These are phyloP conservation scores for Naganishia sp. DNA, from an alignment of 1,284 basidiomycete genomes.

Conservation along the genomic window DNA sequence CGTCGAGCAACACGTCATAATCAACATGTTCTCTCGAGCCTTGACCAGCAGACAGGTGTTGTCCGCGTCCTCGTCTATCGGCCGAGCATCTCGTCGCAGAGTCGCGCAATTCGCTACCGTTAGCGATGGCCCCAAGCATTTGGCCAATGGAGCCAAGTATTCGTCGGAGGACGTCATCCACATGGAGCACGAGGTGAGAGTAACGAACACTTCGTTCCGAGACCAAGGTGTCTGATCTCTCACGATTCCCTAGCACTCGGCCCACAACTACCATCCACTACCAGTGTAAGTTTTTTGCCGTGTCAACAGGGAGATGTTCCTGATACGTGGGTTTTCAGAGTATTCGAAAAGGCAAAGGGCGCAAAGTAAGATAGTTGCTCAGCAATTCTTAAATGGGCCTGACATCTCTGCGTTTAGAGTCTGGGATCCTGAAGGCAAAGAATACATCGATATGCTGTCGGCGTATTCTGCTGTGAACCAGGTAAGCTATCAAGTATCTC, in stretches of 20 bases:
- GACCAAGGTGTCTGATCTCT: constrained; percentile 40
- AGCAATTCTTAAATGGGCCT: background rate
- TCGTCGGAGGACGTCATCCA: constrained; percentile 68
- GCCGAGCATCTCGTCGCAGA: background rate
- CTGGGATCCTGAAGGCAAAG: constrained; percentile 92
- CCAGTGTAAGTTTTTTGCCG: constrained; percentile 61
- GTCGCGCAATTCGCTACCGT: constrained; percentile 20
- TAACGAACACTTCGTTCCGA: constrained; percentile 34
- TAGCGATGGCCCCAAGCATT: constrained; percentile 16
- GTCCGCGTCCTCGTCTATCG: constrained; percentile 3
- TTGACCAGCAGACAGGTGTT: constrained; percentile 4
- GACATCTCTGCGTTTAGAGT: constrained; percentile 60
- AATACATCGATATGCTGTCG: constrained; percentile 94
- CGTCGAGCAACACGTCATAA: background rate
- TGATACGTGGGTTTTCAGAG: constrained; percentile 48
- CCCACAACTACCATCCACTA: constrained; percentile 87
- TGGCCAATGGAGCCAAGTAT: constrained; percentile 39
- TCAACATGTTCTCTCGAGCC: constrained; percentile 20
- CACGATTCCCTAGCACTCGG: constrained; percentile 36
- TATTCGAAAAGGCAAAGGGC: constrained; percentile 86
- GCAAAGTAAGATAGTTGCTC: constrained; percentile 67
- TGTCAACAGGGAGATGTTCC: background rate
- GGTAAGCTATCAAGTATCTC: background rate
- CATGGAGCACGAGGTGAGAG: constrained; percentile 77
- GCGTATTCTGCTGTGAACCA: constrained; percentile 80